A percentile compares a stretch with the other conserved stretches of the same genome.
Evolutionary conservation across 495 filamentous ascomycete species (phyloP).

Genomic region (Aspergillus sparsus): DNA sequence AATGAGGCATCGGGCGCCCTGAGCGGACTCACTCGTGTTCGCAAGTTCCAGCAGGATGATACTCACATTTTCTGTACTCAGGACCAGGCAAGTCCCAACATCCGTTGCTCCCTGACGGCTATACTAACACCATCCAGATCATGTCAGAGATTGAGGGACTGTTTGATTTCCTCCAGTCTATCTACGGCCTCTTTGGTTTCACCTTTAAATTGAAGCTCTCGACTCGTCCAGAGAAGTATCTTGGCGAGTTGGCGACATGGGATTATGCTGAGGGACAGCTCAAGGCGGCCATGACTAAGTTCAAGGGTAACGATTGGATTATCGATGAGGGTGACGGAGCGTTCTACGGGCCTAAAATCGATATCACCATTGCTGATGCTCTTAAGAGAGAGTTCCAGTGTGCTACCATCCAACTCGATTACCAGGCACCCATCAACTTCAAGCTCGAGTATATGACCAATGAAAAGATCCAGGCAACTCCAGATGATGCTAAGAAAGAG

Average conservation of each 20-base stretch:
- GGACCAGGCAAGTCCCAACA: constrained; percentile 56
- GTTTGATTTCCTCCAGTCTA: constrained; percentile 80
- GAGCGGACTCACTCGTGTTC: constrained; percentile 84
- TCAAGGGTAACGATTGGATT: constrained; percentile 77
- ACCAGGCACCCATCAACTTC: constrained; percentile 85
- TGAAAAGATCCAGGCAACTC: constrained; percentile 53
- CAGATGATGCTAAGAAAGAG: constrained; percentile 39
- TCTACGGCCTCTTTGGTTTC: constrained; percentile 91
- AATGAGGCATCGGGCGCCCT: constrained; percentile 94
- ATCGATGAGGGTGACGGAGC: constrained; percentile 93
- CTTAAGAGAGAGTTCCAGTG: constrained; percentile 82
- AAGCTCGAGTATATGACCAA: constrained; percentile 79
- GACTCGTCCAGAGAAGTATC: constrained; percentile 88
- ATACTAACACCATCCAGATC: constrained; percentile 55
- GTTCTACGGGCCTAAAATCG: constrained; percentile 96
- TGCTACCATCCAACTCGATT: constrained; percentile 96
- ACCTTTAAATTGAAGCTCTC: constrained; percentile 96
- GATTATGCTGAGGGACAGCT: constrained; percentile 79
- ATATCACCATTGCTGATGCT: constrained; percentile 84
- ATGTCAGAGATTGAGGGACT: constrained; percentile 78
- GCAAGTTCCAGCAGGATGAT: constrained; percentile 94
- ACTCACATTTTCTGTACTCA: constrained; percentile 88
- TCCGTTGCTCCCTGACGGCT: not conserved
- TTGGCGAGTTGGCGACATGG: constrained; percentile 88
- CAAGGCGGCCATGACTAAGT: constrained; percentile 73